Percentiles rank a stretch among this genome's conserved stretches.
phyloP scores from a whole-genome alignment of 331 rosid genomes.

The Pyracantha coccinea region DNA sequence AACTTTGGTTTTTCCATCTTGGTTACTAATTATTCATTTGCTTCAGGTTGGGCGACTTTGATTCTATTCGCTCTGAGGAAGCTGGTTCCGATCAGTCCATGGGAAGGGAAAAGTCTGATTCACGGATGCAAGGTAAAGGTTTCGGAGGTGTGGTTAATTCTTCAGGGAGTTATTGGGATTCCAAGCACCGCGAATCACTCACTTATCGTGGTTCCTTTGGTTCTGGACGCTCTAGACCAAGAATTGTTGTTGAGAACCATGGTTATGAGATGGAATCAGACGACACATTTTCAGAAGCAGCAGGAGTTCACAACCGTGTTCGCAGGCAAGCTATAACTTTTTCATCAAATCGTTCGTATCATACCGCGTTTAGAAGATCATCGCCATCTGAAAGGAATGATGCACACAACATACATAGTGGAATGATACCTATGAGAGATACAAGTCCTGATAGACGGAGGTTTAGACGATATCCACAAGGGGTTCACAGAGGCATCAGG shows the following conservation, averaged over 20 bases:
- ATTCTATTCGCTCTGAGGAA: constrained; percentile 14
- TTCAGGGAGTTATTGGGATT: constrained; percentile 14
- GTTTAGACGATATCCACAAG: constrained; percentile 23
- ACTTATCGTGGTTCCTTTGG: constrained; percentile 14
- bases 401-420: constrained; percentile 7
- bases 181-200: constrained; percentile 11
- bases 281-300: constrained; percentile 6
- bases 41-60: constrained; percentile 13
- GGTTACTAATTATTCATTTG: neutral
- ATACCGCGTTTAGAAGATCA: constrained; percentile 19
- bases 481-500: constrained; percentile 16
- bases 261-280: constrained; percentile 13
- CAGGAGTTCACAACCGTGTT: constrained; percentile 13
- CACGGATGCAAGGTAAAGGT: constrained; percentile 7
- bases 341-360: constrained; percentile 10
- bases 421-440: constrained; percentile 23
- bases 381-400: constrained; percentile 17
- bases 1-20: neutral
- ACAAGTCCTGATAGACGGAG: constrained; percentile 26
- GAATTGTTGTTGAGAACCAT: constrained; percentile 12
- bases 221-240: constrained; percentile 17
- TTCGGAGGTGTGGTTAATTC: neutral
- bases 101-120: constrained; percentile 19
- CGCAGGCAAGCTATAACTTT: constrained; percentile 14
- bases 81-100: constrained; percentile 10